These are phyloP conservation scores for Russula vinacea DNA, from an alignment of 768 basidiomycete genomes.

Conservation along the genomic window DNA sequence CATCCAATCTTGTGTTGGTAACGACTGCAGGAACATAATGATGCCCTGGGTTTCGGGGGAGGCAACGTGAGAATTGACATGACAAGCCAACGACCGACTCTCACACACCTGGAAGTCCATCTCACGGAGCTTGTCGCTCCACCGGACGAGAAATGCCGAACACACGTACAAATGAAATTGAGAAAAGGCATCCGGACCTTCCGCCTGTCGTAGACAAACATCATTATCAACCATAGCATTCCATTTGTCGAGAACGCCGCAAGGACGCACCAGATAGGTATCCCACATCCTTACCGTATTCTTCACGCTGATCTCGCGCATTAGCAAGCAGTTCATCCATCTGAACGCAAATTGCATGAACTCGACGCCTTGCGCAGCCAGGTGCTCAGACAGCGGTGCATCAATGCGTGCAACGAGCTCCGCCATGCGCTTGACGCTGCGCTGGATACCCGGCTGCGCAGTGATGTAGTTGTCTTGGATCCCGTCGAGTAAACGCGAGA, in stretches of 20 bases:
- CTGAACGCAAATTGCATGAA: constrained; percentile 99
- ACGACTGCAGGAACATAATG: constrained; percentile 96
- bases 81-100: not conserved
- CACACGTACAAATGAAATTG: constrained; percentile 99
- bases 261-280: constrained; percentile 79
- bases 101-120: constrained; percentile 95
- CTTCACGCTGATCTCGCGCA: constrained; percentile 95
- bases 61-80: not conserved
- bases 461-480: constrained; percentile 99
- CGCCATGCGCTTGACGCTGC: constrained; percentile 90
- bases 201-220: constrained; percentile 55
- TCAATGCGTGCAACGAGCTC: constrained; percentile 90
- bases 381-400: constrained; percentile 80
- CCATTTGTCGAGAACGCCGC: not conserved
- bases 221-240: not conserved
- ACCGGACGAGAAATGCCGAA: constrained; percentile 92
- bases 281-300: constrained; percentile 99
- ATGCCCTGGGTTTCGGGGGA: constrained; percentile 61
- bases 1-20: constrained; percentile 90
- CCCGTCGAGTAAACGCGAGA: constrained; percentile 90
- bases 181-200: constrained; percentile 96
- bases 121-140: constrained; percentile 87
- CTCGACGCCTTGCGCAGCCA: constrained; percentile 89
- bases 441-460: constrained; percentile 93
- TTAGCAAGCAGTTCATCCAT: constrained; percentile 99